These are phyloP conservation scores for Debaryomyces udenii DNA, from an alignment of 1,139 yeast genomes.

Conservation along the genomic window DNA sequence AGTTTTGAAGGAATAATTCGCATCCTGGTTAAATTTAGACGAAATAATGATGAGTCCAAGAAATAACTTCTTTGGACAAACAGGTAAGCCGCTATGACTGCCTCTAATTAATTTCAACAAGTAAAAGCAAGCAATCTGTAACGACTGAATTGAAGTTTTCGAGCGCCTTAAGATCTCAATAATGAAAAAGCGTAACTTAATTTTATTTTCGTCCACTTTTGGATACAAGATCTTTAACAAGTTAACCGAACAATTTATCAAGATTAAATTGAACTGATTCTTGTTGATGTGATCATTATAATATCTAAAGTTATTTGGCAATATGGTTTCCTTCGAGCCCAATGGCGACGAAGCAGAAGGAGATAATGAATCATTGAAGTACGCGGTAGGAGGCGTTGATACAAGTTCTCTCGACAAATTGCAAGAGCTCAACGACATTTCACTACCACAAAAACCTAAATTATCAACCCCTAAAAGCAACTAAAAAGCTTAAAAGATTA, in stretches of 20 bases:
- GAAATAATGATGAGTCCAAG: conserved; percentile 69
- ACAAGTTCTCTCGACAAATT: neutral
- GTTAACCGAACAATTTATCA: conserved; percentile 42
- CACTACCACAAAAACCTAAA: too few relatives aligned
- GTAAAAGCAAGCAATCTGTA: conserved; percentile 70
- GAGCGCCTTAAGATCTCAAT: conserved; percentile 71
- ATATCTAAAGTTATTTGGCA: conserved; percentile 45
- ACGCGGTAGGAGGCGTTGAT: conserved; percentile 4
- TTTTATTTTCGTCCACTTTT: conserved; percentile 22
- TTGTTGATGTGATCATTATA: conserved; percentile 45
- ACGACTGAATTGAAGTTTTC: conserved; percentile 63
- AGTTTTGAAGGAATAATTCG: conserved; percentile 67
- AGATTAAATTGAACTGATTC: conserved; percentile 44
- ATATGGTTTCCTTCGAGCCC: conserved; percentile 12
- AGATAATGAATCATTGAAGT: conserved; percentile 6
- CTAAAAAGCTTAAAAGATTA: neutral
- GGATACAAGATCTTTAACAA: conserved; percentile 40
- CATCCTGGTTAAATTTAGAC: conserved; percentile 73
- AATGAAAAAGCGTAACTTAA: conserved; percentile 49
- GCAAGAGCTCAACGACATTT: conserved; percentile 1
- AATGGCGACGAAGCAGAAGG: conserved; percentile 7
- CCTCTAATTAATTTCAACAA: conserved; percentile 47
- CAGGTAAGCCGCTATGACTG: conserved; percentile 19
- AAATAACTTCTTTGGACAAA: conserved; percentile 67
- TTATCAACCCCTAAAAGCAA: too few relatives aligned